Evolutionary conservation across 306 rosid genomes (phyloP).

Genomic region (Canavalia ensiformis): DNA sequence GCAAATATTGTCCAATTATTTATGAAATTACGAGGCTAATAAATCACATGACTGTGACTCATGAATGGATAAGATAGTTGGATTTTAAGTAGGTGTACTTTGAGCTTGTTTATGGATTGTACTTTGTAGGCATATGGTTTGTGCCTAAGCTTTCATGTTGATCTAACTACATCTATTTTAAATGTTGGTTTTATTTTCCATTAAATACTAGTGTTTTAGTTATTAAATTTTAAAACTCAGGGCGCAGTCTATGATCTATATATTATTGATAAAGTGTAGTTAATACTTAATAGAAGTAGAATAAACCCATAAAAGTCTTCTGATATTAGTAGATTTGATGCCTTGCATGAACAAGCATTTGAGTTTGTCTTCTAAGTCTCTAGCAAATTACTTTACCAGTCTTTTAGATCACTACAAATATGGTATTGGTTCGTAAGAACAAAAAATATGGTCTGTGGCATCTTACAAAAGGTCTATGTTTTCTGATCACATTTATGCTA

Average conservation of each 20-base stretch:
- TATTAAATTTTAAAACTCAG: conserved; percentile 17
- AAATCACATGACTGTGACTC: not conserved
- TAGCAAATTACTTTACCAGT: not conserved
- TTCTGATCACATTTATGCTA: conserved; percentile 27
- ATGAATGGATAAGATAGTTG: conserved; percentile 3
- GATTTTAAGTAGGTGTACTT: conserved; percentile 14
- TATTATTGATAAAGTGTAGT: conserved; percentile 6
- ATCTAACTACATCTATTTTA: not conserved
- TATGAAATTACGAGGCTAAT: conserved; percentile 1
- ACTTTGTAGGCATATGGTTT: not conserved
- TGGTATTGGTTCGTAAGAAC: not conserved
- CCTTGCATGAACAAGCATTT: conserved; percentile 23
- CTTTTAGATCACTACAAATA: conserved; percentile 2
- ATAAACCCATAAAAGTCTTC: conserved; percentile 27
- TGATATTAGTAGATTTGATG: conserved; percentile 8
- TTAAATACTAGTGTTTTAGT: not conserved
- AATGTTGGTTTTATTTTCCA: not conserved
- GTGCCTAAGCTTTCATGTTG: not conserved
- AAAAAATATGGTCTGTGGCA: conserved; percentile 19
- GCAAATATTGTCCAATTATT: conserved; percentile 18
- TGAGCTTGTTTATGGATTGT: conserved; percentile 30
- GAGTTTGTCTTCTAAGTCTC: conserved; percentile 11
- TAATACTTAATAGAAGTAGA: conserved; percentile 12
- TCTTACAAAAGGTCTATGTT: conserved; percentile 8
- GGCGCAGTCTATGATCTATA: conserved; percentile 2